Percentiles rank a stretch among this genome's conserved stretches.
phyloP scores from a whole-genome alignment of 208 protist species.

The Crithidia fasciculata region DNA sequence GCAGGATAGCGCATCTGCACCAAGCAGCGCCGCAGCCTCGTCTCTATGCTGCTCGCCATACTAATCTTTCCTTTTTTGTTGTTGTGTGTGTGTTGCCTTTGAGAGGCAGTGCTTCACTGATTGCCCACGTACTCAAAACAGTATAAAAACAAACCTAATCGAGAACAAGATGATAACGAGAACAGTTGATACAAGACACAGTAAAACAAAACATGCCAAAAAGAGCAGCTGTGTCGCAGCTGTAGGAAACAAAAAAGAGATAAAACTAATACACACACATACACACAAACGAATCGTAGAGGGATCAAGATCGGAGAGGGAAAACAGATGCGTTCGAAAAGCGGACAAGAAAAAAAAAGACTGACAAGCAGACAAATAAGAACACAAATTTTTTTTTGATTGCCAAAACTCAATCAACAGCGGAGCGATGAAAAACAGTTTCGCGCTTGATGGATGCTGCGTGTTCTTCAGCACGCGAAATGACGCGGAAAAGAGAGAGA shows the following conservation, averaged over 20 bases:
- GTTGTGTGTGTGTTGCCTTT: no score
- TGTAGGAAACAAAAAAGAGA: background rate
- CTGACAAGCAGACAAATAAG: background rate
- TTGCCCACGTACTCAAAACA: background rate
- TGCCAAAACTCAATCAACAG: no score
- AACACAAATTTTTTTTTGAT: no score
- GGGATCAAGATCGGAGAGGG: background rate
- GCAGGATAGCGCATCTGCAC: no score
- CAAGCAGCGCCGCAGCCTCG: no score
- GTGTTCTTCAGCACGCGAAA: no score
- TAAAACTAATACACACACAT: background rate
- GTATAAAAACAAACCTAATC: background rate
- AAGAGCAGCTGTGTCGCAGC: background rate
- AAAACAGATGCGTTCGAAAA: background rate
- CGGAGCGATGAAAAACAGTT: no score
- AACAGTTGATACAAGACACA: background rate
- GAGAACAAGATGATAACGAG: background rate
- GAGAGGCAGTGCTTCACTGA: no score
- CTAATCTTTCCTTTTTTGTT: no score
- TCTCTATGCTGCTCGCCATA: no score
- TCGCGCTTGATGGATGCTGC: no score
- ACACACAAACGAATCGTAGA: background rate
- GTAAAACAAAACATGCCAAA: background rate
- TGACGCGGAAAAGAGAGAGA: no score
- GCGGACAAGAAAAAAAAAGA: background rate